These are phyloP conservation scores for Taiozyma sp. DNA, from an alignment of 1,139 yeast species.

Conservation along the genomic window DNA sequence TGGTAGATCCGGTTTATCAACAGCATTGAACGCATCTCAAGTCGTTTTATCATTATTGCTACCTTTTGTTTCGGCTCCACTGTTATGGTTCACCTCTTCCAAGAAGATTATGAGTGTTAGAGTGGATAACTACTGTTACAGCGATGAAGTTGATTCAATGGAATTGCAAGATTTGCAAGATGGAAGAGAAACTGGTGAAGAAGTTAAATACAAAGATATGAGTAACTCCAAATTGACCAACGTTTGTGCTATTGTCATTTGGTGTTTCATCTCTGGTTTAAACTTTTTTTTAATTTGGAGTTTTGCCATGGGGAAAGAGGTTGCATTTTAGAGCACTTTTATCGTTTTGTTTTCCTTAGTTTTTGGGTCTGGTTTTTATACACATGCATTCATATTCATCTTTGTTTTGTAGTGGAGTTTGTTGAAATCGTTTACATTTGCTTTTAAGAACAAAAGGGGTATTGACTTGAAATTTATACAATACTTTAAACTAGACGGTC, in stretches of 20 bases:
- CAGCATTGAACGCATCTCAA: conserved; percentile 68
- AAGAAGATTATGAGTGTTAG: conserved; percentile 53
- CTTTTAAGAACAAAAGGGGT: background rate
- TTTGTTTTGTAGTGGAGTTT: no score
- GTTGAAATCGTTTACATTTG: background rate
- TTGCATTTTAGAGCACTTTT: background rate
- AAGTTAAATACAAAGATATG: conserved; percentile 17
- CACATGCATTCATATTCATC: background rate
- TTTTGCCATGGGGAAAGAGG: conserved; percentile 50
- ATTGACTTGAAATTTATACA: background rate
- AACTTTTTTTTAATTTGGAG: conserved; percentile 72
- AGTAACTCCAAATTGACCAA: conserved; percentile 59
- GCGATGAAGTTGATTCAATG: conserved; percentile 3
- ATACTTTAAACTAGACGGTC: background rate
- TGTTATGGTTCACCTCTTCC: conserved; percentile 62
- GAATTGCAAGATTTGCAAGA: background rate
- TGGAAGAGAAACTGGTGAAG: conserved; percentile 13
- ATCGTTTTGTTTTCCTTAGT: background rate
- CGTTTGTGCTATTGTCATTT: conserved; percentile 53
- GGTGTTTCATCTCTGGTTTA: conserved; percentile 69
- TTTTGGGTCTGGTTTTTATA: background rate
- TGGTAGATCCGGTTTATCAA: conserved; percentile 66
- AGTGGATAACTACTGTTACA: conserved; percentile 2
- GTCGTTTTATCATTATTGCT: conserved; percentile 64
- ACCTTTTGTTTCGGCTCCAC: conserved; percentile 73